Evolutionary conservation across 441 rosid genomes (phyloP), one percentile per base, ranked within the genome.

Genomic region (Adansonia rubrostipa): DNA sequence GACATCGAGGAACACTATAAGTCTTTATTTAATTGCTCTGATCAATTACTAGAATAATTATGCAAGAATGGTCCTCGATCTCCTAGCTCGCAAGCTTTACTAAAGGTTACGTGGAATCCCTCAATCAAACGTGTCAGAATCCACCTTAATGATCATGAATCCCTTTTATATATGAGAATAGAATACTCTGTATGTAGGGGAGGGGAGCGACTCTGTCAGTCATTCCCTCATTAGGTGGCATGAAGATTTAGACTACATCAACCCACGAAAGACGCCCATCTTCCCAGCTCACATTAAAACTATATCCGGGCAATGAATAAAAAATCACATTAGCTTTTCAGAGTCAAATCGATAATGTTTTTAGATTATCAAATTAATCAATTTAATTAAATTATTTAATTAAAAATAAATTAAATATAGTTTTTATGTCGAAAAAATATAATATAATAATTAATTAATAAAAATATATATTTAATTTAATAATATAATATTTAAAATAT

Each of bases 61-160:
- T 28, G 33, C 33, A 28, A 28, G 33, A 28, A 28, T 28, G 33
- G 33, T 28, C 33, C 33, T 28, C 33, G 33, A 28, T 28, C 33
- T 28, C 33, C 33, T 28, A 28, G 33, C 33, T 28, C 33, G 33
- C 33, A 28, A 8, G 54, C 75, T 75, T 48, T 62, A 76, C 19
- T 72, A 73, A 53, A 20, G 48, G 44, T 33, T 28, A 28, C 33
- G 78, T 71, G 33, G 84, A 86, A 81, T 20, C 85, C 82, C 79
- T 61, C 56, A 36, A 50, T 77, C 71, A 48, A 56, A 22, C 68
- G 73, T 82, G 79, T 75, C 65, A 71, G 69, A 81, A 83, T 71
- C 80, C 80, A 79, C 67, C 82, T 45, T 50, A 56, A 69, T 56
- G 40, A 13, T 73, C 15, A 6, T 20, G 53, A 56, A 56, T 72